Conservation (phyloP, 352 stramenopile genomes). For the Globisporangium irregulare region DNA sequence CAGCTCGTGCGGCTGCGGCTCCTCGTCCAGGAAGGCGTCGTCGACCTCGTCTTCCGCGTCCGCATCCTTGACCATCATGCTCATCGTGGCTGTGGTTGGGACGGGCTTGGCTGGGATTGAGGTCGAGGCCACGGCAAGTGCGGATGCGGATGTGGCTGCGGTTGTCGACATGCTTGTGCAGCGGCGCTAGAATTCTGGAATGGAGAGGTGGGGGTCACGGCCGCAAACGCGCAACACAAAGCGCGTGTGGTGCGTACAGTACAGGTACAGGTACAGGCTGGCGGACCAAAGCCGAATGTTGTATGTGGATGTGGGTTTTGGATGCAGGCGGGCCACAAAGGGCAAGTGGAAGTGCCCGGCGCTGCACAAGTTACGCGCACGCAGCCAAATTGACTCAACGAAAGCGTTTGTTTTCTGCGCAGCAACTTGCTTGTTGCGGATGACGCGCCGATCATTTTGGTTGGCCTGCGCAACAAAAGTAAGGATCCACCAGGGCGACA, state of each 20-base stretch:
- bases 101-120: constrained; percentile 2
- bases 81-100: background rate
- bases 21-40: constrained; percentile 25
- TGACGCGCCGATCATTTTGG: background rate
- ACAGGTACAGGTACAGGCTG: background rate
- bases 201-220: background rate
- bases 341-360: background rate
- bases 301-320: background rate
- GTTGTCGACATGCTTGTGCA: background rate
- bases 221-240: background rate
- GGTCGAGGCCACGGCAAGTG: background rate
- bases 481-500: background rate
- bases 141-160: background rate
- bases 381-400: background rate
- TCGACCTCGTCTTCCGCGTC: constrained; percentile 30
- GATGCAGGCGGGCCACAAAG: background rate
- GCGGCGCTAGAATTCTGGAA: constrained; percentile 4
- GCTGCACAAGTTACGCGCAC: background rate
- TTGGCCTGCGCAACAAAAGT: background rate
- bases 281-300: background rate
- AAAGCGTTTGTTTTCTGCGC: background rate
- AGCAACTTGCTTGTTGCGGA: background rate
- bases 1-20: constrained; percentile 37
- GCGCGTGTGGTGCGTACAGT: background rate
- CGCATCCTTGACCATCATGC: background rate